Conservation (phyloP, 345 rosid species). For the Eucalyptus tenuipes region DNA sequence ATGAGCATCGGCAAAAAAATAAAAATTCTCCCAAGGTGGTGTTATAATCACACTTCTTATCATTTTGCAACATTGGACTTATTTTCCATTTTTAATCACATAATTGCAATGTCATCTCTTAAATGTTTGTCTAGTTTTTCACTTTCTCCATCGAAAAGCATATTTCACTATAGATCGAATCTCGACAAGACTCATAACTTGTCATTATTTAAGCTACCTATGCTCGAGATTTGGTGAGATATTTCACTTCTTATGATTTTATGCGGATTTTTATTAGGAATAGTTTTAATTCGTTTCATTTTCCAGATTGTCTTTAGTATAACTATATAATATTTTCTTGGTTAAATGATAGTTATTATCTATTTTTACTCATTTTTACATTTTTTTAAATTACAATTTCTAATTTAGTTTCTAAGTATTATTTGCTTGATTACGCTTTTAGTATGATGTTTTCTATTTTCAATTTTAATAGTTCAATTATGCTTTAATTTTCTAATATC, state of each 20-base stretch:
- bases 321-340: neutral
- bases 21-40: neutral
- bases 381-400: neutral
- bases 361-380: neutral
- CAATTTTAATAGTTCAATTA: neutral
- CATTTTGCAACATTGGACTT: neutral
- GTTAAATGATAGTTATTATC: neutral
- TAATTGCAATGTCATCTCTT: neutral
- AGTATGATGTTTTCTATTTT: neutral
- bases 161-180: neutral
- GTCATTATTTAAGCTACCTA: neutral
- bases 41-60: neutral
- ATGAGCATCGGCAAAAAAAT: neutral
- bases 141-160: neutral
- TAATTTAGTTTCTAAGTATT: neutral
- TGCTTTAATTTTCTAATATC: neutral
- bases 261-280: neutral
- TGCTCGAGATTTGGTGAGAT: neutral
- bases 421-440: neutral
- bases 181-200: neutral
- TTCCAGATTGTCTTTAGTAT: neutral
- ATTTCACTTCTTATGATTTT: neutral
- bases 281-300: neutral
- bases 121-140: neutral
- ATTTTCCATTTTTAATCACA: neutral